These are phyloP conservation scores for Rutstroemia sp. DNA, from an alignment of 2,329 filamentous ascomycete genomes.

Conservation along the genomic window DNA sequence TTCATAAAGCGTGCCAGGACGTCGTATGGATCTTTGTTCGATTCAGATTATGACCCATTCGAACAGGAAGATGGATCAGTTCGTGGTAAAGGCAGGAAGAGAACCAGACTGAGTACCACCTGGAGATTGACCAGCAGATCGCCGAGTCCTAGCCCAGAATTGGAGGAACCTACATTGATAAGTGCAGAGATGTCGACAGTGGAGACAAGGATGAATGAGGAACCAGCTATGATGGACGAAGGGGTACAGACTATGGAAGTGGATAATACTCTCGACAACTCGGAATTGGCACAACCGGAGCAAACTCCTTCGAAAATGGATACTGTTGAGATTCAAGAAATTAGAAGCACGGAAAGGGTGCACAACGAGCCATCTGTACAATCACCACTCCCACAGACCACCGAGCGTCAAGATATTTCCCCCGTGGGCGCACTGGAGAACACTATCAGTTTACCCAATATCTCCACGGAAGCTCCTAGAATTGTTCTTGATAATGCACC, in stretches of 20 bases:
- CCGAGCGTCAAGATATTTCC: background rate
- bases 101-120: constrained; percentile 55
- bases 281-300: background rate
- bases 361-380: background rate
- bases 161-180: constrained; percentile 6
- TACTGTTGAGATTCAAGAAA: background rate
- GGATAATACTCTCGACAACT: constrained; percentile 19
- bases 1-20: constrained; percentile 66
- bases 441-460: too few relatives aligned
- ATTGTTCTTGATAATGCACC: too few relatives aligned
- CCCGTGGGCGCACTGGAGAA: too few relatives aligned
- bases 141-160: constrained; percentile 52
- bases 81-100: constrained; percentile 57
- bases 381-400: background rate
- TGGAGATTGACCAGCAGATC: constrained; percentile 73
- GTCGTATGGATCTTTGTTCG: constrained; percentile 61
- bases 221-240: constrained; percentile 32
- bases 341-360: background rate
- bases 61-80: constrained; percentile 56
- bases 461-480: too few relatives aligned
- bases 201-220: too few relatives aligned
- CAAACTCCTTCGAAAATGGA: background rate
- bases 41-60: constrained; percentile 59
- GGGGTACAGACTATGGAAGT: constrained; percentile 35
- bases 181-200: constrained; percentile 3